phyloP scores from a whole-genome alignment of 1,284 basidiomycete species.

The Clitocybe nebularis region DNA sequence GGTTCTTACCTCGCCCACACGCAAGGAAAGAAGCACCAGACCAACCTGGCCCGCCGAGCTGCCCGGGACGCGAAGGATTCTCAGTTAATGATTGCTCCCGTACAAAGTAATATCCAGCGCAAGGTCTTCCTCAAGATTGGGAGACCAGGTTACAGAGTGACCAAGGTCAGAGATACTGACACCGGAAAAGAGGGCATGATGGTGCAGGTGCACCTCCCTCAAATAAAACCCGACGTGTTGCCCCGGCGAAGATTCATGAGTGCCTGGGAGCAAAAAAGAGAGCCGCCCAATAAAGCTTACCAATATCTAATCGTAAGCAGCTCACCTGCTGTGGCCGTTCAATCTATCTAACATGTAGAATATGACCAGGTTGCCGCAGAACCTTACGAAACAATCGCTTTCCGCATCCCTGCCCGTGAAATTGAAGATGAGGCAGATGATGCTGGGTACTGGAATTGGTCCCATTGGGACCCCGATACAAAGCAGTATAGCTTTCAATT shows the following conservation, averaged over 20 bases:
- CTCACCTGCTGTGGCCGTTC: constrained; percentile 5
- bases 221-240: constrained; percentile 84
- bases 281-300: constrained; percentile 92
- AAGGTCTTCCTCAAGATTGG: constrained; percentile 98
- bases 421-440: constrained; percentile 93
- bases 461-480: constrained; percentile 94
- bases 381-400: constrained; percentile 98
- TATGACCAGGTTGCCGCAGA: constrained; percentile 86
- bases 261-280: constrained; percentile 96
- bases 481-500: constrained; percentile 96
- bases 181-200: constrained; percentile 89
- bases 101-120: constrained; percentile 73
- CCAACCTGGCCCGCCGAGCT: constrained; percentile 94
- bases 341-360: constrained; percentile 1
- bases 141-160: constrained; percentile 90
- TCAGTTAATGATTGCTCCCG: constrained; percentile 79
- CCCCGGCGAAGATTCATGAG: constrained; percentile 96
- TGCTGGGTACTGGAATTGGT: constrained; percentile 91
- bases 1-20: constrained; percentile 99
- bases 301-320: constrained; percentile 92
- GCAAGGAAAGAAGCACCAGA: constrained; percentile 99
- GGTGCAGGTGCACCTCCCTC: constrained; percentile 94
- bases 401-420: constrained; percentile 96
- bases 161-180: constrained; percentile 79
- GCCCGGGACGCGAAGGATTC: constrained; percentile 94